Base-by-base conservation (phyloP, 371 early-diverging fungal genomes). In the Vavraia culicis region DNA sequence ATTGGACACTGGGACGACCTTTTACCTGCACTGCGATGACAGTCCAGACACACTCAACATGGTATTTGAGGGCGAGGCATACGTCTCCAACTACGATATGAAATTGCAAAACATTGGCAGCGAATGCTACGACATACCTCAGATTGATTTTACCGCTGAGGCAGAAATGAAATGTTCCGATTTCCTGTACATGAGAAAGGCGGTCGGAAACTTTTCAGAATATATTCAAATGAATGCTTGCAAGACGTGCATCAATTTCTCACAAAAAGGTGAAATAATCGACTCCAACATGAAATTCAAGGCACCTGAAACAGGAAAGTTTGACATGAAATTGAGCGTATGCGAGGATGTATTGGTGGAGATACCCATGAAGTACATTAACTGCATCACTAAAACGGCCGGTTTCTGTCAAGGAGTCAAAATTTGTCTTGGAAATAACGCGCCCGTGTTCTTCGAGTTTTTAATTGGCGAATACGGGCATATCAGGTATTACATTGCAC, bases 331-430 rank as follows among this genome's bases (percentile, higher is more conserved):
- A 0, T n/a, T 49, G 7, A 51, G 21, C 5, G 32, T 51, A 4
- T 10, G 3, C 4, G 20, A 23, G 14, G 4, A 7, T 31, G n/a
- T 34, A 34, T 10, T 40, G 8, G n/a, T 18, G 35, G 62, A 67
- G 55, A 55, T 67, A 41, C 58, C 59, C 4, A 63, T 58, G 62
- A 58, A 61, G 40, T 67, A 67, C 58, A 45, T 67, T 22, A 58
- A 52, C 31, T 37, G 35, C n/a, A 48, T 61, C 35, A 22, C 20
- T 15, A 64, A 67, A 27, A 49, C 51, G 2, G 61, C 46, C 3
- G 4, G 7, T 4, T 15, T 63, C 0, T 49, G 42, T 37, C 50
- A 52, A 14, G 42, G 23, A 4, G 36, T 61, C 8, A 57, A 42
- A 33, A 51, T 66, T 14, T 43, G 13, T 20, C 27, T 66, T 35